Percentiles rank a stretch among this genome's conserved stretches.
Evolutionary conservation across 2,329 filamentous ascomycete genomes (phyloP).

Genomic region (Alternaria conjuncta): DNA sequence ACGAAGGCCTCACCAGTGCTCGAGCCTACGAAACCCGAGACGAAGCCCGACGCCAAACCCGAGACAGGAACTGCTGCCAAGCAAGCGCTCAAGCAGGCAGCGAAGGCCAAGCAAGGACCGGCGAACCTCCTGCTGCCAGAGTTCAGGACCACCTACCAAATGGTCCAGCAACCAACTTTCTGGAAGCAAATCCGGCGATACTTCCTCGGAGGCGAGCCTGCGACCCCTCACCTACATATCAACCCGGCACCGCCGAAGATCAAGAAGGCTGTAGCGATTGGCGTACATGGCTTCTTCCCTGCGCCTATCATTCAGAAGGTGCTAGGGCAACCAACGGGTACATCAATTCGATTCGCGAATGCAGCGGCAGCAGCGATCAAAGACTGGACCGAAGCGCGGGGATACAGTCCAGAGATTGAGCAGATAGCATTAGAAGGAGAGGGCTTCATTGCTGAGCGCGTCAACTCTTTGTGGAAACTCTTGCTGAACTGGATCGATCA

Average conservation of each 20-base stretch:
- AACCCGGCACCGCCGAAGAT: conserved; percentile 73
- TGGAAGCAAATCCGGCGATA: conserved; percentile 52
- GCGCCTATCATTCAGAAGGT: conserved; percentile 86
- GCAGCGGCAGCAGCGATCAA: conserved; percentile 84
- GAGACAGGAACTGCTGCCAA: conserved; percentile 38
- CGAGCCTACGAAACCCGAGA: conserved; percentile 33
- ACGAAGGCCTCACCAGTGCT: conserved; percentile 35
- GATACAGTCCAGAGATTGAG: conserved; percentile 81
- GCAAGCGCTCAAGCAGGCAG: conserved; percentile 28
- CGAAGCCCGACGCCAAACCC: conserved; percentile 36
- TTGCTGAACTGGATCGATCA: conserved; percentile 94
- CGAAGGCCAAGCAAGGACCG: conserved; percentile 44
- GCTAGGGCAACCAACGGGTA: conserved; percentile 93
- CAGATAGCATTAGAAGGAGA: conserved; percentile 95
- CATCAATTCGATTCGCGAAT: conserved; percentile 90
- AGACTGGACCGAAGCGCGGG: conserved; percentile 74
- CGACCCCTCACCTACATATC: conserved; percentile 72
- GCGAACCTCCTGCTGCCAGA: conserved; percentile 73
- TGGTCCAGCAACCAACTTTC: conserved; percentile 53
- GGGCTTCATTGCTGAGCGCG: conserved; percentile 86
- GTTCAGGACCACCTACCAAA: conserved; percentile 70
- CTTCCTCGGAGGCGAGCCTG: conserved; percentile 58
- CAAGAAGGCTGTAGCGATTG: conserved; percentile 87
- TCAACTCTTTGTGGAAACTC: conserved; percentile 92
- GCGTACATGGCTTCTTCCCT: conserved; percentile 93